phyloP scores from a whole-genome alignment of 2,329 filamentous ascomycete genomes.

The Zymoseptoria tritici region DNA sequence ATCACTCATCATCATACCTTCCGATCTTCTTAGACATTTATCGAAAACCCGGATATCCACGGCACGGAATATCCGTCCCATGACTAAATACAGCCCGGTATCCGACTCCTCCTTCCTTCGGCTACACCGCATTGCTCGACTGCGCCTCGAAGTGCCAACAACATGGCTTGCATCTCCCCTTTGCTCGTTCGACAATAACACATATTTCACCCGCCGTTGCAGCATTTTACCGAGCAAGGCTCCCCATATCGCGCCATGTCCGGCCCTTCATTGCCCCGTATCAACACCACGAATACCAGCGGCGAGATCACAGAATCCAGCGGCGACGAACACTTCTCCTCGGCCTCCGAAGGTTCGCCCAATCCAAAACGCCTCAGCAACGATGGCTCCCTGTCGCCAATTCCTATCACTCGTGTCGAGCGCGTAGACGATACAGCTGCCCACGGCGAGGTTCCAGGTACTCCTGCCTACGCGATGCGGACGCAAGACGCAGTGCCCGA shows the following conservation, averaged over 20 bases:
- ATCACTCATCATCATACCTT: neutral
- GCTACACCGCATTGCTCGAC: neutral
- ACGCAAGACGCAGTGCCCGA: constrained; percentile 55
- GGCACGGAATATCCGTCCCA: neutral
- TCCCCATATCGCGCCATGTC: constrained; percentile 15
- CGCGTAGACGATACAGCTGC: constrained; percentile 52
- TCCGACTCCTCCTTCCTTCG: neutral
- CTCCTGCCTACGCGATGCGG: constrained; percentile 51
- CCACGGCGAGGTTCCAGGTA: constrained; percentile 57
- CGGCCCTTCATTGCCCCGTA: constrained; percentile 23
- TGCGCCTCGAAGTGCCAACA: neutral
- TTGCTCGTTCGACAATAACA: neutral
- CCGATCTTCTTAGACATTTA: neutral
- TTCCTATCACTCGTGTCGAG: constrained; percentile 57
- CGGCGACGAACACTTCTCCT: constrained; percentile 57
- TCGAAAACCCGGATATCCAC: neutral
- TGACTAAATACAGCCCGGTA: neutral
- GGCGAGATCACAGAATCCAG: constrained; percentile 16
- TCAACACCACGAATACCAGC: constrained; percentile 24
- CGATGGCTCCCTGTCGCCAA: constrained; percentile 39
- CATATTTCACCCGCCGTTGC: neutral
- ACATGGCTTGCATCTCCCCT: neutral
- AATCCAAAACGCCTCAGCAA: constrained; percentile 31
- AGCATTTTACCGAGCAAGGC: neutral
- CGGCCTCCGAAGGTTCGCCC: constrained; percentile 51